Evolutionary conservation across 73 alveolate species (phyloP).

Genomic region (Tetrahymena malaccensis): DNA sequence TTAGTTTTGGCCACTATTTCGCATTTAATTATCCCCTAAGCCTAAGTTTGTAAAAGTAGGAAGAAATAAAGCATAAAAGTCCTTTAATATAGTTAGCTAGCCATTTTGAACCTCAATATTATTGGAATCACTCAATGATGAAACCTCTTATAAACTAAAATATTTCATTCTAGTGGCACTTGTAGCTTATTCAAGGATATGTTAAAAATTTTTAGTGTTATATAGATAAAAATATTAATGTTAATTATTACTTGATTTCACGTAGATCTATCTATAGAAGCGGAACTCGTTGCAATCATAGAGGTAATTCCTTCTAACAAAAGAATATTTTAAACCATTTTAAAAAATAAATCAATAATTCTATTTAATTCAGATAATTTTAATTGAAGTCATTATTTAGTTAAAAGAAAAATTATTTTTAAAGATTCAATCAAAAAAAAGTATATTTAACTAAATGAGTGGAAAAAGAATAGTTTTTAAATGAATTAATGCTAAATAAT

Average conservation of each 20-base stretch:
- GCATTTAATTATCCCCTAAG: background rate
- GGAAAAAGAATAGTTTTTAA: too few relatives aligned
- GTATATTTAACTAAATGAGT: too few relatives aligned
- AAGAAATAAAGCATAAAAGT: background rate
- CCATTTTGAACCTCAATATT: background rate
- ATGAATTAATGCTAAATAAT: too few relatives aligned
- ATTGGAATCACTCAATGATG: slow-evolving; percentile 9
- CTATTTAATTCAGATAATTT: too few relatives aligned
- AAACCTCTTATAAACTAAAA: background rate
- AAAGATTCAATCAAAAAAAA: too few relatives aligned
- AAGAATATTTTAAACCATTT: too few relatives aligned
- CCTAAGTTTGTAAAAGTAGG: background rate
- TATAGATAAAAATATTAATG: background rate
- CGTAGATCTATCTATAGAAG: slow-evolving; percentile 74
- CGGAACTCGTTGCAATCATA: slow-evolving; percentile 87
- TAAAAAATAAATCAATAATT: too few relatives aligned
- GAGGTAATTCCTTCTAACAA: slow-evolving; percentile 37
- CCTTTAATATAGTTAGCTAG: background rate
- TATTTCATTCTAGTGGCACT: slow-evolving; percentile 1
- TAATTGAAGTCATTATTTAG: too few relatives aligned
- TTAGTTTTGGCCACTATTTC: background rate
- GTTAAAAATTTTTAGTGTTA: background rate
- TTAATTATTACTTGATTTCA: slow-evolving; percentile 66
- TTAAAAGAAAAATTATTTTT: too few relatives aligned
- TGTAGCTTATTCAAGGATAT: slow-evolving; percentile 18